Conservation (phyloP, 371 early-diverging fungal species). For the Blakeslea trispora region DNA sequence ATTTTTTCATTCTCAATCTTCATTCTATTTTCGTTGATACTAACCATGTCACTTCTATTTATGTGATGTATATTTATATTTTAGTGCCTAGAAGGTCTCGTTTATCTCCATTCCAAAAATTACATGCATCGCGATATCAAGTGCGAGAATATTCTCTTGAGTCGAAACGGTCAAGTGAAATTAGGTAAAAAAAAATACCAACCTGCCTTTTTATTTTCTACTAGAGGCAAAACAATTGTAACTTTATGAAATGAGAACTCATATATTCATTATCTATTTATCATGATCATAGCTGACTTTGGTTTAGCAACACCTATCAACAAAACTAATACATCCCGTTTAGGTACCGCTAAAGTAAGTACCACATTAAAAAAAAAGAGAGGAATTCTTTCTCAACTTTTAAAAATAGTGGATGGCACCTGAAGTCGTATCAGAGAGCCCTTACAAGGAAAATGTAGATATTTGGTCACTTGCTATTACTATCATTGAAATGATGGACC, state of each 20-base stretch:
- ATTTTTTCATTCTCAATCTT: too few relatives aligned
- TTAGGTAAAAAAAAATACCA: conserved; percentile 28
- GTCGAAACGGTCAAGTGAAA: conserved; percentile 51
- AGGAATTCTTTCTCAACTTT: neutral
- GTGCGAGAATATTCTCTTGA: conserved; percentile 52
- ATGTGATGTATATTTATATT: neutral
- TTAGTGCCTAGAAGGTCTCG: conserved; percentile 47
- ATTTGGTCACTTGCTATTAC: conserved; percentile 55
- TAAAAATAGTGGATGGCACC: conserved; percentile 54
- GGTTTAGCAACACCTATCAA: conserved; percentile 49
- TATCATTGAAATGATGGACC: conserved; percentile 58
- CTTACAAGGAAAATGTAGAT: conserved; percentile 53
- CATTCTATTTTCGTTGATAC: too few relatives aligned
- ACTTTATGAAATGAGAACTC: too few relatives aligned
- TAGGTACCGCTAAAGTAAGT: conserved; percentile 51
- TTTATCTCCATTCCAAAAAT: conserved; percentile 49
- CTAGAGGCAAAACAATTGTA: too few relatives aligned
- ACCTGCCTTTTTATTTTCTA: conserved; percentile 1
- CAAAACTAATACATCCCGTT: conserved; percentile 31
- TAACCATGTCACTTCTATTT: neutral
- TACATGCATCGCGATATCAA: conserved; percentile 60
- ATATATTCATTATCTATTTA: conserved; percentile 2
- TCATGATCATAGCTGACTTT: conserved; percentile 47
- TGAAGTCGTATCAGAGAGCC: conserved; percentile 44
- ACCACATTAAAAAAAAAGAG: neutral